A percentile compares a stretch with the other conserved stretches of the same genome.
These are phyloP conservation scores for Straminergon stramineum DNA, from an alignment of 225 moss, liverwort and hornwort species.

Conservation along the genomic window DNA sequence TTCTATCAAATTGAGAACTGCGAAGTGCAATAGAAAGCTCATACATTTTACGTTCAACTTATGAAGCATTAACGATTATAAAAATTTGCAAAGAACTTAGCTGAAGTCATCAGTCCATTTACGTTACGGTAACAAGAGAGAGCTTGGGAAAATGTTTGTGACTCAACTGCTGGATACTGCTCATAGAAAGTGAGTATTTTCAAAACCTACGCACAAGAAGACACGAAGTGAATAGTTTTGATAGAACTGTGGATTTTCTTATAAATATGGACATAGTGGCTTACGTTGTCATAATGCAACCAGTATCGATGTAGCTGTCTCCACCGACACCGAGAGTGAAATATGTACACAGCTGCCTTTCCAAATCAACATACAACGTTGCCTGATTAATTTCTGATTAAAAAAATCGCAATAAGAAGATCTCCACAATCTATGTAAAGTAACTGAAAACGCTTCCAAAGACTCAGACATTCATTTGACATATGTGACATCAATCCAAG, in stretches of 20 bases:
- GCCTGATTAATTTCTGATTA: not conserved
- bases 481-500: not conserved
- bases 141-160: not conserved
- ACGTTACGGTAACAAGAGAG: not conserved
- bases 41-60: not conserved
- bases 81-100: not conserved
- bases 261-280: not conserved
- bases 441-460: not conserved
- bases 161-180: not conserved
- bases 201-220: not conserved
- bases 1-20: not conserved
- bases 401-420: not conserved
- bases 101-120: not conserved
- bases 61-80: not conserved
- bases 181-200: not conserved
- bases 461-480: not conserved
- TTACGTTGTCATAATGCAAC: constrained; percentile 43
- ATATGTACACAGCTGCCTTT: constrained; percentile 60
- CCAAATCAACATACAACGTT: constrained; percentile 26
- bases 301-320: constrained; percentile 52
- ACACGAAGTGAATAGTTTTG: not conserved
- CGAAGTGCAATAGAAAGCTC: not conserved
- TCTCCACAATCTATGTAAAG: not conserved
- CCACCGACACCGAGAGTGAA: constrained; percentile 49
- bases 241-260: not conserved